phyloP scores from a whole-genome alignment of 768 basidiomycete species.

The Leccinum variicolor region DNA sequence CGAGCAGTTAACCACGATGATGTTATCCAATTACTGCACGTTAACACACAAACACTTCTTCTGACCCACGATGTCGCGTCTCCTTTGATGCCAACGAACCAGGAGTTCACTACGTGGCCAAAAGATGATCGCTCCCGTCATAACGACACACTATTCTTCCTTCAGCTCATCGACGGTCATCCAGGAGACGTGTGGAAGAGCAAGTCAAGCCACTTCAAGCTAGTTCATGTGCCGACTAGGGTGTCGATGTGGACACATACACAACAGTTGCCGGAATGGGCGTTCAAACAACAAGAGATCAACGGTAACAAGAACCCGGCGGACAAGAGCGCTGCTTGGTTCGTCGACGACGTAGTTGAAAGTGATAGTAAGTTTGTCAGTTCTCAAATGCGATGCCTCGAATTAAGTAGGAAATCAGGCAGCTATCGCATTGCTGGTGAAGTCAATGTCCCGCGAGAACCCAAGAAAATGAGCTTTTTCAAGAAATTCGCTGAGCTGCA shows the following conservation, averaged over 20 bases:
- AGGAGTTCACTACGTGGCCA: constrained; percentile 94
- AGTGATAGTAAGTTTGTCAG: constrained; percentile 56
- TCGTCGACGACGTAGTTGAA: constrained; percentile 74
- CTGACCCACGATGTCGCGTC: constrained; percentile 98
- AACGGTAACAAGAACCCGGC: constrained; percentile 92
- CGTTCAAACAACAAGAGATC: constrained; percentile 93
- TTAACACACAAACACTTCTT: constrained; percentile 77
- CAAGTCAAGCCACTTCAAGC: constrained; percentile 89
- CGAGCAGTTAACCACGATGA: constrained; percentile 90
- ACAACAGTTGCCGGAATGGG: constrained; percentile 91
- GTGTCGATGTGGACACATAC: constrained; percentile 94
- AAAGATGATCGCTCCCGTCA: constrained; percentile 73
- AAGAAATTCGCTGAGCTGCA: constrained; percentile 93
- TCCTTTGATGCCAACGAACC: constrained; percentile 95
- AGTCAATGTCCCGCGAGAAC: constrained; percentile 54
- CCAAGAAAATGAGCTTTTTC: constrained; percentile 88
- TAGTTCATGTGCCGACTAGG: constrained; percentile 84
- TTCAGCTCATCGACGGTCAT: constrained; percentile 68
- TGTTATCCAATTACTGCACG: constrained; percentile 83
- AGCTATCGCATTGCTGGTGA: constrained; percentile 49
- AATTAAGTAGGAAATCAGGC: constrained; percentile 42
- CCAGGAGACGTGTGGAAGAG: constrained; percentile 88
- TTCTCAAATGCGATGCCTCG: constrained; percentile 1
- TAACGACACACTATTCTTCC: constrained; percentile 86
- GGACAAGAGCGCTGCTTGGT: constrained; percentile 87